These are phyloP conservation scores for Batrachochytrium dendrobatidis DNA, from an alignment of 371 early-diverging fungal genomes.

Conservation along the genomic window DNA sequence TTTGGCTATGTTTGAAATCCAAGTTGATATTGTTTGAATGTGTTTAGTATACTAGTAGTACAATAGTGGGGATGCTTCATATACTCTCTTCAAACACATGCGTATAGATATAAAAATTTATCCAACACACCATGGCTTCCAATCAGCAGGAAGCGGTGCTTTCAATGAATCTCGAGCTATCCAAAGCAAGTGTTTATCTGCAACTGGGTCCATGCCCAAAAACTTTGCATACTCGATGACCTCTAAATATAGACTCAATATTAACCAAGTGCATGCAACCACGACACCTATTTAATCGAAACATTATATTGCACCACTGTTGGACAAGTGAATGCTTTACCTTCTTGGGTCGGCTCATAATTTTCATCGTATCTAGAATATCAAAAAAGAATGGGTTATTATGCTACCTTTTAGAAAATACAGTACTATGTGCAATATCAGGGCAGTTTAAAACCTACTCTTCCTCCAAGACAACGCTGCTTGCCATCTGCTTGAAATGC, in stretches of 20 bases:
- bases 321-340: conserved; percentile 15
- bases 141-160: conserved; percentile 47
- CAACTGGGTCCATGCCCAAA: conserved; percentile 46
- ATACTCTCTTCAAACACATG: background rate
- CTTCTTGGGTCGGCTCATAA: conserved; percentile 50
- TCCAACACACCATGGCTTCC: conserved; percentile 54
- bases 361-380: conserved; percentile 39
- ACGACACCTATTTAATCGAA: background rate
- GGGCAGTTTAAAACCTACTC: conserved; percentile 15
- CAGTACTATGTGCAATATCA: background rate
- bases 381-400: background rate
- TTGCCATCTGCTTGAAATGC: background rate
- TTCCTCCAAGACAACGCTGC: conserved; percentile 19
- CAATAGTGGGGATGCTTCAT: background rate
- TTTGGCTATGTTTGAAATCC: conserved; percentile 32
- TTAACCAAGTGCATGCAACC: background rate
- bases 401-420: background rate
- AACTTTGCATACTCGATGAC: conserved; percentile 51
- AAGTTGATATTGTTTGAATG: background rate
- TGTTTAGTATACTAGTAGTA: conserved; percentile 4
- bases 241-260: conserved; percentile 20
- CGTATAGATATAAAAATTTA: background rate
- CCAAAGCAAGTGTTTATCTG: conserved; percentile 47
- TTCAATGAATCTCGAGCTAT: conserved; percentile 50
- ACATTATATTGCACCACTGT: background rate